Percentiles rank a stretch among this genome's conserved stretches.
These are phyloP conservation scores for Nothopassalora personata DNA, from an alignment of 2,329 filamentous ascomycete genomes.

Conservation along the genomic window DNA sequence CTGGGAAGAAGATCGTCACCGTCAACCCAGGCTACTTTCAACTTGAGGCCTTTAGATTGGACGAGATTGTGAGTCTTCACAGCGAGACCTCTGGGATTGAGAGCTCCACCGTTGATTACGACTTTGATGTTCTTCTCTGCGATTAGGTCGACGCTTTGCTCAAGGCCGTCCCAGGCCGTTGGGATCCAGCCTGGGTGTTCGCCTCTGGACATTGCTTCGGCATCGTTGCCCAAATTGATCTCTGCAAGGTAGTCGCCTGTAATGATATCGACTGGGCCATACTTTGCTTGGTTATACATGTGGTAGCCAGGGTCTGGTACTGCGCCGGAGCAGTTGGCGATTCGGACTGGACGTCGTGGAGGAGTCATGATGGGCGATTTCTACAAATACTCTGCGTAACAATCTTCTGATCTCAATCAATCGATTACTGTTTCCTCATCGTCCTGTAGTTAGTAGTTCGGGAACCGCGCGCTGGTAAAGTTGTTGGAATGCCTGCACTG, in stretches of 20 bases:
- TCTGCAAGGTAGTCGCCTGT: conserved; percentile 47
- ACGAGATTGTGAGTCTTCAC: conserved; percentile 38
- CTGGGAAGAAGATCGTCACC: conserved; percentile 34
- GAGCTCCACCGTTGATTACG: conserved; percentile 52
- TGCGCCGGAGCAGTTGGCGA: conserved; percentile 23
- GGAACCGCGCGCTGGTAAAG: not conserved
- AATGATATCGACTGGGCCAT: conserved; percentile 44
- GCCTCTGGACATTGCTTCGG: conserved; percentile 22
- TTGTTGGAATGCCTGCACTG: not conserved
- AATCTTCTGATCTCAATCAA: not conserved
- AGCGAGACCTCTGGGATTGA: conserved; percentile 51
- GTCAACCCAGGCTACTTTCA: conserved; percentile 44
- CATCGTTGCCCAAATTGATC: conserved; percentile 26
- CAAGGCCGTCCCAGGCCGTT: conserved; percentile 47
- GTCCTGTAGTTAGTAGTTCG: not conserved
- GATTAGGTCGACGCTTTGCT: conserved; percentile 43
- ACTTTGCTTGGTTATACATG: conserved; percentile 27
- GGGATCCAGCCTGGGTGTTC: conserved; percentile 27
- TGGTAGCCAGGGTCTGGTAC: conserved; percentile 25
- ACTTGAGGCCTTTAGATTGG: conserved; percentile 29
- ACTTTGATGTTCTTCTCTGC: conserved; percentile 49
- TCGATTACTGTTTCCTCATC: not conserved
- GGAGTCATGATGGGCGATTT: conserved; percentile 9
- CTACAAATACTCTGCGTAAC: not conserved
- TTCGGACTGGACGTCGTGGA: conserved; percentile 15